Conservation (phyloP, 164 flowering plant genomes). For the Saururus chinensis region DNA sequence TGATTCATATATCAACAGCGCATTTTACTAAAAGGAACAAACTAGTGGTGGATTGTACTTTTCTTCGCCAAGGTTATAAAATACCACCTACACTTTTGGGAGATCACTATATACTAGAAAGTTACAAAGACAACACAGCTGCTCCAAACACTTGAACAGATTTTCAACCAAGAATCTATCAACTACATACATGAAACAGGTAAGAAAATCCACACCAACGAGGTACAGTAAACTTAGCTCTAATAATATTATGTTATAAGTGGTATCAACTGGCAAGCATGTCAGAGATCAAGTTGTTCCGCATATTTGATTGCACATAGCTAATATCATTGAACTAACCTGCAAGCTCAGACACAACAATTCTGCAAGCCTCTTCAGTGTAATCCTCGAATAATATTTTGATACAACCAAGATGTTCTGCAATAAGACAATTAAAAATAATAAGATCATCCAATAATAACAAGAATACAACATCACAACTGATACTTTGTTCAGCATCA, state of each 20-base stretch:
- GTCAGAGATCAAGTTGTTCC: too few species aligned
- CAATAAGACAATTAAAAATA: not conserved
- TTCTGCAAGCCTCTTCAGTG: constrained; percentile 84
- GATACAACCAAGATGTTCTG: constrained; percentile 98
- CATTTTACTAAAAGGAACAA: not conserved
- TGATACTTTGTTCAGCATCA: not conserved
- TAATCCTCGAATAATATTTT: constrained; percentile 85
- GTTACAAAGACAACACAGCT: too few species aligned
- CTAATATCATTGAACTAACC: constrained; percentile 25
- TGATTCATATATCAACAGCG: not conserved
- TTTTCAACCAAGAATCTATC: too few species aligned
- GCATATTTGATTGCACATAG: too few species aligned
- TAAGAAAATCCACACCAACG: too few species aligned
- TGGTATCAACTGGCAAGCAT: too few species aligned
- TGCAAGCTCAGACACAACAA: constrained; percentile 74
- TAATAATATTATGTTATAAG: too few species aligned
- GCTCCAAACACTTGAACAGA: too few species aligned
- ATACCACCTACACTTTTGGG: not conserved
- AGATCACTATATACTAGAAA: too few species aligned
- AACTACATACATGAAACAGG: too few species aligned
- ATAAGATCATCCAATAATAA: not conserved
- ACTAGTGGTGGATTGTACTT: not conserved
- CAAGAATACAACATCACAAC: not conserved
- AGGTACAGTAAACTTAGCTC: too few species aligned
- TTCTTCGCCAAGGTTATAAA: too few species aligned